phyloP scores from a whole-genome alignment of 805 yeast genomes.

The Millerozyma acaciae region DNA sequence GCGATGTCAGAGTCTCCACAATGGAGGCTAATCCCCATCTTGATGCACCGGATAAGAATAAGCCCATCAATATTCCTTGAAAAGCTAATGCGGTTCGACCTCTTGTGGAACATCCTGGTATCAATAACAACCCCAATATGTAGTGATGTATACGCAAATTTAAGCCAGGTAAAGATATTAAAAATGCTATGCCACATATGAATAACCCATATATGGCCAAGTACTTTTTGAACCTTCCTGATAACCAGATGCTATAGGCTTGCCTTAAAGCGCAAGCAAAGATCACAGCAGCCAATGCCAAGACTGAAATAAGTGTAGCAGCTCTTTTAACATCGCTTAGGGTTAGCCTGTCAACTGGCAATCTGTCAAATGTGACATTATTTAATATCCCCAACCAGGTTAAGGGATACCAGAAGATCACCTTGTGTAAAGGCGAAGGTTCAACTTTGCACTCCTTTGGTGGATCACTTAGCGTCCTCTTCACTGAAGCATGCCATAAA shows the following conservation, averaged over 20 bases:
- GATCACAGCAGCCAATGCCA: conserved; percentile 46
- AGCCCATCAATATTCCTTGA: conserved; percentile 82
- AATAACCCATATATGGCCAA: conserved; percentile 50
- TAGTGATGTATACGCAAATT: conserved; percentile 77
- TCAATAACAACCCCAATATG: conserved; percentile 66
- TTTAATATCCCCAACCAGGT: conserved; percentile 84
- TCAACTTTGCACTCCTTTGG: conserved; percentile 5
- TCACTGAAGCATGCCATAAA: conserved; percentile 57
- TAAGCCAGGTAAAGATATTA: conserved; percentile 58
- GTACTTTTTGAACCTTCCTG: conserved; percentile 64
- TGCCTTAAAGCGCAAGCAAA: conserved; percentile 61
- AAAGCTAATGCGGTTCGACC: conserved; percentile 68
- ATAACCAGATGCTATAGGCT: conserved; percentile 74
- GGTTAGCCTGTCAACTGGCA: conserved; percentile 85
- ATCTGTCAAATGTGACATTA: conserved; percentile 80
- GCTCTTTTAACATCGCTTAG: conserved; percentile 69
- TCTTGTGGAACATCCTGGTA: conserved; percentile 81
- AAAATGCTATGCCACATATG: conserved; percentile 37
- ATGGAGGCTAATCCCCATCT: conserved; percentile 94
- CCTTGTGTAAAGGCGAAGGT: conserved; percentile 39
- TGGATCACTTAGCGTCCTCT: conserved; percentile 39
- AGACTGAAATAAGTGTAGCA: conserved; percentile 68
- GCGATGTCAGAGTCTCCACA: conserved; percentile 66
- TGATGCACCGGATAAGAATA: conserved; percentile 78
- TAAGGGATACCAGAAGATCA: conserved; percentile 68